Base-by-base conservation (phyloP, 2,329 filamentous ascomycete genomes). In the Nemania bipapillata region DNA sequence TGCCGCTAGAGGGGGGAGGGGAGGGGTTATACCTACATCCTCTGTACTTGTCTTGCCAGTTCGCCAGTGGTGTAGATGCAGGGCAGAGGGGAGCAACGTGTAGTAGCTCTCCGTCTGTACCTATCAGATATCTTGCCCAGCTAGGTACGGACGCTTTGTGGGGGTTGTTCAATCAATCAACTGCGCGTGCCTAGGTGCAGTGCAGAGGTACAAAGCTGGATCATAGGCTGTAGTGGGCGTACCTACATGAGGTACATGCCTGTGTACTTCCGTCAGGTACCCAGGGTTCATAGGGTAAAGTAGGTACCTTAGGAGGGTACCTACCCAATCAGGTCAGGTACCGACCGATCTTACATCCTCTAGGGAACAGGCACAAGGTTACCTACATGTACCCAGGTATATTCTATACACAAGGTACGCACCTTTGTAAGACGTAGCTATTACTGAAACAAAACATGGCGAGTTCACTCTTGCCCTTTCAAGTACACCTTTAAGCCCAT, bases 291-390 rank as follows among this genome's bases (percentile, higher is more conserved):
- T 32, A 32, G 9, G 30, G 30, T 9, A 32, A 57, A 35, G 58
- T 62, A 63, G 22, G 37, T 52, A 60, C 63, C 49, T 32, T 4
- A 12, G 6, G 6, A 61, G 61, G 63, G 56, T 45, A 54, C 63
- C 30, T 52, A 54, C 63, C 40, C 7, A 63, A 59, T 37, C 9
- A 63, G 49, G 64, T 47, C 59, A 70, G 68, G 68, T 56, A 68
- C 68, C 30, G 68, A 68, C 63, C 37, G 59, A 67, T 64, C 68
- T 52, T 32, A 4, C 9, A 32, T 20, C 32, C 45, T 61, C 50
- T 24, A 40, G 59, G 42, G 52, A 59, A 53, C 26, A 53, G 50
- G 58, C 49, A 60, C 49, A 22, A 63, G 47, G 26, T 37, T 32
- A 32, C 50, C 50, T 20, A 32, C 50, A 5, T 15, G 4, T 15